Evolutionary conservation across 75 land plant species (phyloP), one percentile per base, ranked within the genome.

Genomic region (Picea sitchensis): DNA sequence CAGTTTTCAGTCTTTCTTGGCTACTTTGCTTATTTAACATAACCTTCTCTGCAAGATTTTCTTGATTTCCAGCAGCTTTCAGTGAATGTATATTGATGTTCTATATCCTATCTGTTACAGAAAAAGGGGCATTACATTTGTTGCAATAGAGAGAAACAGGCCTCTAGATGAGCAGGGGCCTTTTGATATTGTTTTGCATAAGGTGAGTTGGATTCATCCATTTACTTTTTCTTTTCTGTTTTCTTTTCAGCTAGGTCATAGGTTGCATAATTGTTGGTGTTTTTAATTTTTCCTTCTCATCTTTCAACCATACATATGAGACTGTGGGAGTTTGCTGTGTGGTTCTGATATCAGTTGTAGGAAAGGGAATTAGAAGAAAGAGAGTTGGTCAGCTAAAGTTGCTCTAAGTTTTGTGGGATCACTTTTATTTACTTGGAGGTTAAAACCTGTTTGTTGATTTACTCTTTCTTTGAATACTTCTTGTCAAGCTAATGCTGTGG

Each of bases 131-230:
- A 88, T 95, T 78, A 73, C 84, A 73, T 91, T 95, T 86, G 95
- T 91, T 78, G 90, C 93, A 5, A 90, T 95, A 76, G 98, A 95
- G 71, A 86, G 80, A 30, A 85, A 65, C 63, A 83, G 84, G 21
- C 84, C 91, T 21, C 84, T 95, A 21, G 85, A 83, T 65, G 92
- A 94, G 23, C 96, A 94, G 81, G 96, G 96, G 14, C 96, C 94
- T 12, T 94, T 92, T 83, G 96, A 94, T 81, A 83, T 90, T 73
- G 88, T 94, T n/a, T 71, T 94, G 73, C 96, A 94, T 72, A 94
- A 94, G 92, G 96, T 93, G 13, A 71, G 54, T 17, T 76, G 34
- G 18, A 11, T 15, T 26, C 14, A 1, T 58, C 77, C 65, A n/a
- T 58, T 20, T 76, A 26, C 34, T 76, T 15, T 4, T 76, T 12